phyloP scores from a whole-genome alignment of 306 rosid genomes.

The Dalbergia oliveri region DNA sequence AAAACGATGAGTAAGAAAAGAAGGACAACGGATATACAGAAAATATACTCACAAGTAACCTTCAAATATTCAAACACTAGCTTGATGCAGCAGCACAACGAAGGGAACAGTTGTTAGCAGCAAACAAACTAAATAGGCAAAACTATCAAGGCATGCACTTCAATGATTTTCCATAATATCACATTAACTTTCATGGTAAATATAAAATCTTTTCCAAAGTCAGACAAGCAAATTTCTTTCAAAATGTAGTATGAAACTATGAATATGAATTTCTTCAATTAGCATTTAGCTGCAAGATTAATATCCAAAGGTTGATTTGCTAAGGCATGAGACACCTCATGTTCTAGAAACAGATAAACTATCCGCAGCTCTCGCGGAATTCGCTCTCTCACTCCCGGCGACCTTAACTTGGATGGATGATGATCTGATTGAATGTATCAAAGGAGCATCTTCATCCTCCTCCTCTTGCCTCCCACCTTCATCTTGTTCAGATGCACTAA shows the following conservation, averaged over 20 bases:
- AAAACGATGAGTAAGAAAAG: not conserved
- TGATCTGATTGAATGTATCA: constrained; percentile 76
- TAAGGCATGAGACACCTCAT: constrained; percentile 53
- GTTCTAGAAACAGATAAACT: constrained; percentile 65
- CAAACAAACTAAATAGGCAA: constrained; percentile 1
- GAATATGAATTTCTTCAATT: not conserved
- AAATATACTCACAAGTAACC: constrained; percentile 15
- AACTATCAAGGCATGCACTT: constrained; percentile 35
- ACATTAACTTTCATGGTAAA: constrained; percentile 11
- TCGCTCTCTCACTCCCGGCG: constrained; percentile 61
- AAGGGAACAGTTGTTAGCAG: constrained; percentile 28
- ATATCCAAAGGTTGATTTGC: constrained; percentile 22
- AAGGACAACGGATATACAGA: not conserved
- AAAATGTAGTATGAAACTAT: not conserved
- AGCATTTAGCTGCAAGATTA: constrained; percentile 17
- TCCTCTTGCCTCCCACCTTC: no score
- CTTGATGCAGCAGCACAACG: constrained; percentile 65
- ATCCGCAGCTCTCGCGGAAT: constrained; percentile 54
- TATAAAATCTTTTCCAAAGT: constrained; percentile 25
- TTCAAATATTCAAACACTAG: constrained; percentile 39
- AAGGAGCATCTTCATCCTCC: no score
- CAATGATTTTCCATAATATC: not conserved
- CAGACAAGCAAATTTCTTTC: constrained; percentile 6
- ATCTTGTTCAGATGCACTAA: no score
- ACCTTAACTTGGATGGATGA: constrained; percentile 81